These are phyloP conservation scores for Microbotryomycetes sp. DNA, from an alignment of 1,284 basidiomycete genomes.

Conservation along the genomic window DNA sequence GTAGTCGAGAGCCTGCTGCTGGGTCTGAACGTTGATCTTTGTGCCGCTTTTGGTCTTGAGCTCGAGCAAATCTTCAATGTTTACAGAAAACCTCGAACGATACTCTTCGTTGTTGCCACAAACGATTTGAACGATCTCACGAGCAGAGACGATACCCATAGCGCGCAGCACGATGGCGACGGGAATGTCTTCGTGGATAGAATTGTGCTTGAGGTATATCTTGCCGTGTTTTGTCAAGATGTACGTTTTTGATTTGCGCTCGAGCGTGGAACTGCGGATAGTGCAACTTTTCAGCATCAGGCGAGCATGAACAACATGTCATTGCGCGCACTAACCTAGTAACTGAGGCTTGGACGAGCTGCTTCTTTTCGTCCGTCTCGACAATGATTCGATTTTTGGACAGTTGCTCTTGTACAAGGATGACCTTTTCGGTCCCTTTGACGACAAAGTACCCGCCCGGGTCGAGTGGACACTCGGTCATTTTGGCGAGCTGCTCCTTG, in stretches of 20 bases:
- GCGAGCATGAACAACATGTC: constrained; percentile 41
- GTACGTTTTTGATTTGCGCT: constrained; percentile 98
- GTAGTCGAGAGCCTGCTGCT: constrained; percentile 90
- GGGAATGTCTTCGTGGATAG: constrained; percentile 93
- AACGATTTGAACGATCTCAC: constrained; percentile 91
- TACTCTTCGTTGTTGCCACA: constrained; percentile 89
- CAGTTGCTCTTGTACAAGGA: constrained; percentile 96
- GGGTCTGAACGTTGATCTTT: constrained; percentile 58
- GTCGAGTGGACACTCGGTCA: constrained; percentile 96
- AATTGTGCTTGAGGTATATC: constrained; percentile 97
- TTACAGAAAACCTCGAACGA: constrained; percentile 80
- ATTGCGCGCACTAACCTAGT: no score
- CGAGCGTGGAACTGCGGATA: constrained; percentile 77
- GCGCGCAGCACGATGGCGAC: constrained; percentile 95
- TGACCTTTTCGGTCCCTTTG: constrained; percentile 99
- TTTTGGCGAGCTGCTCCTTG: constrained; percentile 74
- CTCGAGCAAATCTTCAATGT: constrained; percentile 74
- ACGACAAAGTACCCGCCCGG: constrained; percentile 99
- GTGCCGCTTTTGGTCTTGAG: constrained; percentile 49
- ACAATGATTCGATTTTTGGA: constrained; percentile 99
- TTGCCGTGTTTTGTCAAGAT: constrained; percentile 89
- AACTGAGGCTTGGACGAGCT: constrained; percentile 89
- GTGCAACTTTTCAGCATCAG: not conserved
- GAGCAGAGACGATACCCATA: constrained; percentile 92
- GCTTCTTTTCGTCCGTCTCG: constrained; percentile 85